Base-by-base conservation (phyloP, 306 rosid species). In the Adenanthera pavonina region DNA sequence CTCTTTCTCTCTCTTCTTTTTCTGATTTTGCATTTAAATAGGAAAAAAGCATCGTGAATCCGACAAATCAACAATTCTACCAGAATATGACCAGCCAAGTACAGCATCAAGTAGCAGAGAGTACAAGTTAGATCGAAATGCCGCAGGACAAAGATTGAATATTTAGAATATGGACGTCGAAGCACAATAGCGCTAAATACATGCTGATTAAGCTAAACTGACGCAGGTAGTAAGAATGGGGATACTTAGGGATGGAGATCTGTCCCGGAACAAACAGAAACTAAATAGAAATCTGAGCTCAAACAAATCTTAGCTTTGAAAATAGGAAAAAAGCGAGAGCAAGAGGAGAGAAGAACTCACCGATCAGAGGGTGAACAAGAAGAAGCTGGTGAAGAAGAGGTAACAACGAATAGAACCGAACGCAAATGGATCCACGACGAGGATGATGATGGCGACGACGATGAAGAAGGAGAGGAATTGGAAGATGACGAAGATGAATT, bases 361-460 rank as follows among this genome's bases (percentile, higher is more conserved):
- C 99, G 98, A 96, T 96, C 98, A 84, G 99, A 88, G 66, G 87
- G 88, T 74, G 98, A 90, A 78, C 95, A 91, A 92, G 93, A 92
- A 86, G 97, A 87, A 89, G 99, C 98, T 85, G 99, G 97, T 78
- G 99, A 96, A 84, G 99, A 96, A 74, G 99, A 92, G 72, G 91
- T 82, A 40, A 96, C 98, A 78, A 96, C 93, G 79, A 96, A 92
- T 76, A 96, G 90, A 90, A 94, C 97, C 92, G 99, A 96, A 89
- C 99, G 97, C 92, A 96, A 89, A 82, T 90, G 97, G 92, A 96
- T 90, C 99, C 99, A 95, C 84, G 99, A 95, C 44, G 94, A 94
- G 19, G 90, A 86, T 20, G 96, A 83, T 20, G 87, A 84, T 14
- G 75, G 57, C 75, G 41, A 47, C 40, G 94, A 86, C 41, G 97